Conservation (phyloP, 2,329 filamentous ascomycete species). For the Trichoderma sp. region DNA sequence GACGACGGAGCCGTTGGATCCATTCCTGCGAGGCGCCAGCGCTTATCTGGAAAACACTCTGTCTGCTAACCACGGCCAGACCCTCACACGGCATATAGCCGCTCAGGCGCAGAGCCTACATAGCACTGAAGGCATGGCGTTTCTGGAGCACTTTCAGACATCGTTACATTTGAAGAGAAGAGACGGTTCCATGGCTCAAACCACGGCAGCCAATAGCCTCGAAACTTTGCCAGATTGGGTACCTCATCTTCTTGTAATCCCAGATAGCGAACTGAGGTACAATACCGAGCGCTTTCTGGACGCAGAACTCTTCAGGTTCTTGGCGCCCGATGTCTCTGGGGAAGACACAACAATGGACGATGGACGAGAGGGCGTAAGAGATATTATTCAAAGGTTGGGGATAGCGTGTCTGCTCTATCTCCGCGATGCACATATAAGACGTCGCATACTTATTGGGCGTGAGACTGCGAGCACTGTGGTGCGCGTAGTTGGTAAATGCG, state of each 20-base stretch:
- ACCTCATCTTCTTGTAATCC: constrained; percentile 51
- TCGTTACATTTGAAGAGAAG: constrained; percentile 34
- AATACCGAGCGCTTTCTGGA: constrained; percentile 48
- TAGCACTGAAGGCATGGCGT: constrained; percentile 50
- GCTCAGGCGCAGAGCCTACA: constrained; percentile 47
- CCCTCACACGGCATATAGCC: constrained; percentile 47
- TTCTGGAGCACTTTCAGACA: constrained; percentile 47
- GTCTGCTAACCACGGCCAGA: constrained; percentile 36
- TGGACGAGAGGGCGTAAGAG: constrained; percentile 22
- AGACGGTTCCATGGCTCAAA: constrained; percentile 29
- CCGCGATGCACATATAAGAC: constrained; percentile 47
- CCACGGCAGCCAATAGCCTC: constrained; percentile 29
- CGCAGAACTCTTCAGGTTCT: constrained; percentile 42
- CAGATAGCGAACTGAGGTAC: constrained; percentile 44
- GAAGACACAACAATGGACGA: constrained; percentile 29
- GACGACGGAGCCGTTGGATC: constrained; percentile 46
- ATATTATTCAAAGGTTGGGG: constrained; percentile 44
- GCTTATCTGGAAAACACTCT: constrained; percentile 52
- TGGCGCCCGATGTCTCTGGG: constrained; percentile 28
- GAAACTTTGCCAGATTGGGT: constrained; percentile 48
- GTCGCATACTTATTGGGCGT: constrained; percentile 43
- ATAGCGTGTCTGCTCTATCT: constrained; percentile 49
- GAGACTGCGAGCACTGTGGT: constrained; percentile 47
- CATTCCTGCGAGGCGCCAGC: constrained; percentile 60
- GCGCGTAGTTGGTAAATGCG: constrained; percentile 45